Percentiles rank a stretch among this genome's conserved stretches.
Conservation (phyloP, 2,329 filamentous ascomycete genomes). For the Pseudogymnoascus sp. region DNA sequence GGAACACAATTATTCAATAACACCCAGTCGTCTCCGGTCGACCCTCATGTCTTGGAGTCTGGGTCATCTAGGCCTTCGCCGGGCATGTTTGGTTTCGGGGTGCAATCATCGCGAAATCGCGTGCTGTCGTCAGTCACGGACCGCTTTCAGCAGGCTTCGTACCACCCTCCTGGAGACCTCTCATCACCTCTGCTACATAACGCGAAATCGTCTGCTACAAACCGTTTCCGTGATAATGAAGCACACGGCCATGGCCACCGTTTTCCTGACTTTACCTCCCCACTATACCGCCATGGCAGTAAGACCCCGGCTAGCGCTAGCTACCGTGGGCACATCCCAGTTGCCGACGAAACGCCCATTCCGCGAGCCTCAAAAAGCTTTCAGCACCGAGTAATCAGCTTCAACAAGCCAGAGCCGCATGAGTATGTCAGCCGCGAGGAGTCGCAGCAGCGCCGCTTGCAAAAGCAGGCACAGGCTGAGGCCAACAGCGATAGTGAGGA, state of each 20-base stretch:
- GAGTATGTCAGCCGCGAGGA: not conserved
- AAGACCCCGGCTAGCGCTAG: not conserved
- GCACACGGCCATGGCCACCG: not conserved
- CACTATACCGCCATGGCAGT: not conserved
- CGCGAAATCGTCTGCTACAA: not conserved
- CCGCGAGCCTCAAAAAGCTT: not conserved
- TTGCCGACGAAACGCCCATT: not conserved
- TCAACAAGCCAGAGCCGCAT: not conserved
- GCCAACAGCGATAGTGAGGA: not conserved
- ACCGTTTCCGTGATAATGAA: not conserved
- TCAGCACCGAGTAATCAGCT: not conserved
- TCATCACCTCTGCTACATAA: not conserved
- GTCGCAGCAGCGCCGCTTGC: not conserved
- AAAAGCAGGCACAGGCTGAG: not conserved
- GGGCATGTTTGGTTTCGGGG: not conserved
- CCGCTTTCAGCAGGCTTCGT: not conserved
- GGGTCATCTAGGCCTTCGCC: not conserved
- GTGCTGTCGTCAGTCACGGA: not conserved
- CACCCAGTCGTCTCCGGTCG: constrained; percentile 1
- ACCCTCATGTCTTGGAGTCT: not conserved
- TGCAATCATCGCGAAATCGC: not conserved
- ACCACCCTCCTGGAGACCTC: not conserved
- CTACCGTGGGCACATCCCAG: not conserved
- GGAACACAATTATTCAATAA: not conserved
- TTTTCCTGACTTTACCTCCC: not conserved